A percentile compares a stretch with the other conserved stretches of the same genome.
Conservation (phyloP, 768 basidiomycete species). For the Pluteus cervinus region DNA sequence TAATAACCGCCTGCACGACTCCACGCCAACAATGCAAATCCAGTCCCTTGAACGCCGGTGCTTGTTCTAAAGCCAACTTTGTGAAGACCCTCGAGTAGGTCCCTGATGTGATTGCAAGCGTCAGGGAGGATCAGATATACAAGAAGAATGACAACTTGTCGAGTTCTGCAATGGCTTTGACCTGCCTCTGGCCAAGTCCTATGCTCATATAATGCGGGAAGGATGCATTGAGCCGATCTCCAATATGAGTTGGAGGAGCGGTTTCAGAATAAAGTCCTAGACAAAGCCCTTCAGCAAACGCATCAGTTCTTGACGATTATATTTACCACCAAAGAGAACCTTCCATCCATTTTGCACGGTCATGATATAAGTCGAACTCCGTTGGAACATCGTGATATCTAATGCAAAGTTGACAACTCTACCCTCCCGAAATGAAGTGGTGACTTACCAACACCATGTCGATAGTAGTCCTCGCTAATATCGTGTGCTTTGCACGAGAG, state of each 20-base stretch:
- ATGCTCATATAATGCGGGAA: constrained; percentile 26
- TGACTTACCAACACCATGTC: constrained; percentile 29
- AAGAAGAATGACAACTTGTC: not conserved
- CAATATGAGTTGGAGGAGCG: constrained; percentile 39
- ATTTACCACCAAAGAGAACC: constrained; percentile 11
- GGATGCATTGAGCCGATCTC: constrained; percentile 40
- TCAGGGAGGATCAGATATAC: not conserved
- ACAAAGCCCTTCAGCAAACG: not conserved
- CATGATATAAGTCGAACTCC: constrained; percentile 46
- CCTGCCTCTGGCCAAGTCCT: constrained; percentile 13
- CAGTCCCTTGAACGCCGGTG: constrained; percentile 32
- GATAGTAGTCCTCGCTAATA: constrained; percentile 27
- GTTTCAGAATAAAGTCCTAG: constrained; percentile 35
- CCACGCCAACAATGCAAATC: constrained; percentile 25
- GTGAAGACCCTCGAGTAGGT: constrained; percentile 31
- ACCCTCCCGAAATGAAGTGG: constrained; percentile 17
- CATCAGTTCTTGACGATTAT: constrained; percentile 2
- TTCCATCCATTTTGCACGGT: constrained; percentile 28
- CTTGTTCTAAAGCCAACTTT: constrained; percentile 41
- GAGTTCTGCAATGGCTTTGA: constrained; percentile 4
- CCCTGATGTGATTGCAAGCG: constrained; percentile 12
- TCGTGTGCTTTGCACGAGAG: constrained; percentile 26
- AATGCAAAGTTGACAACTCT: constrained; percentile 23
- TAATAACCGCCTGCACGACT: constrained; percentile 31
- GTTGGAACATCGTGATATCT: constrained; percentile 46